A percentile compares a stretch with the other conserved stretches of the same genome.
Evolutionary conservation across 2,329 filamentous ascomycete genomes (phyloP).

Genomic region (Fusarium duplospermum): DNA sequence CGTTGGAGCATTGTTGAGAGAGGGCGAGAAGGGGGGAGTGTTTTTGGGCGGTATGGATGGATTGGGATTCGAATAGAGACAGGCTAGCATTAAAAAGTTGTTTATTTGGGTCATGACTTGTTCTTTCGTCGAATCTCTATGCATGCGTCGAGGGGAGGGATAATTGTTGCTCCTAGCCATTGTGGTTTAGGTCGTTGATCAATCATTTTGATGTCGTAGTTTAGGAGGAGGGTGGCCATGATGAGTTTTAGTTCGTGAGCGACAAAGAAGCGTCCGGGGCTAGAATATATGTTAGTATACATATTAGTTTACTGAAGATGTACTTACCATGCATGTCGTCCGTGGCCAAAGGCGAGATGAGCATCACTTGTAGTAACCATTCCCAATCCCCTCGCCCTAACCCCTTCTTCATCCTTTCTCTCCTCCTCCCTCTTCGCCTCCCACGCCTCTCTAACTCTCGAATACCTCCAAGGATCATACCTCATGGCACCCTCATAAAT

Average conservation of each 20-base stretch:
- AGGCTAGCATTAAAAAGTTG: neutral
- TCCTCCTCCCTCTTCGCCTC: constrained; percentile 44
- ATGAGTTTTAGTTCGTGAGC: constrained; percentile 67
- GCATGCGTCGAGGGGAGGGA: constrained; percentile 43
- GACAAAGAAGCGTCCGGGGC: constrained; percentile 68
- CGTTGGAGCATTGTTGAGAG: constrained; percentile 75
- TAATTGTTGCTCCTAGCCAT: constrained; percentile 59
- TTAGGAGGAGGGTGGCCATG: constrained; percentile 60
- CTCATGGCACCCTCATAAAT: constrained; percentile 54
- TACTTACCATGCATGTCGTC: constrained; percentile 61
- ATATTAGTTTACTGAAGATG: neutral
- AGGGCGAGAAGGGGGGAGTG: constrained; percentile 63
- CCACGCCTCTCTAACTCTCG: constrained; percentile 54
- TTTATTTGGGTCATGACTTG: neutral
- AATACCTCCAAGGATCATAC: constrained; percentile 64
- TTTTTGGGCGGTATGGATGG: constrained; percentile 56
- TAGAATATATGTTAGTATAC: neutral
- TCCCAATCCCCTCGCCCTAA: constrained; percentile 53
- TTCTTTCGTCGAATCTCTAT: constrained; percentile 42
- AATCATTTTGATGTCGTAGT: constrained; percentile 63
- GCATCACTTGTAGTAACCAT: constrained; percentile 65
- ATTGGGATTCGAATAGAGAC: constrained; percentile 42
- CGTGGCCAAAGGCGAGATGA: constrained; percentile 68
- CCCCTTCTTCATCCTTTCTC: constrained; percentile 47
- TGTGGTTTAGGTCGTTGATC: constrained; percentile 52